phyloP scores from a whole-genome alignment of 345 rosid genomes.

The Aethionema arabicum region DNA sequence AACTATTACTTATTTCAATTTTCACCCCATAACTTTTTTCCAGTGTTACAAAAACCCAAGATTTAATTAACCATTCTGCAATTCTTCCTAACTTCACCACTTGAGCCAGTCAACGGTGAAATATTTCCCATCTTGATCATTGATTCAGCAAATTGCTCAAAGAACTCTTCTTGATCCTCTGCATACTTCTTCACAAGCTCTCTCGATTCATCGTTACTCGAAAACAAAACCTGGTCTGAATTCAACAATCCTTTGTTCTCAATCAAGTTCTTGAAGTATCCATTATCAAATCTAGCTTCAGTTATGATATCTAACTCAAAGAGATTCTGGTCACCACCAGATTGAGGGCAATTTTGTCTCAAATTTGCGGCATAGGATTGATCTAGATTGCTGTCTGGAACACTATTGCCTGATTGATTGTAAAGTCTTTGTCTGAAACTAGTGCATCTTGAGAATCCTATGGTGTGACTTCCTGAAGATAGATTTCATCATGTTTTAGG shows the following conservation, averaged over 20 bases:
- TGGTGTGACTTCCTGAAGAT: slow-evolving; percentile 81
- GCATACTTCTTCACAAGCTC: slow-evolving; percentile 74
- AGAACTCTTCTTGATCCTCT: slow-evolving; percentile 57
- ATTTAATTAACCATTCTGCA: slow-evolving; percentile 76
- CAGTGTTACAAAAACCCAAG: slow-evolving; percentile 21
- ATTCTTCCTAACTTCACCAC: slow-evolving; percentile 69
- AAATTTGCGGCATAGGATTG: slow-evolving; percentile 51
- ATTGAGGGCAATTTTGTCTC: slow-evolving; percentile 50
- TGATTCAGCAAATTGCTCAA: slow-evolving; percentile 72
- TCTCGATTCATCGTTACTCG: slow-evolving; percentile 52
- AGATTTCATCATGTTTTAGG: neutral
- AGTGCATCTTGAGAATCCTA: slow-evolving; percentile 75
- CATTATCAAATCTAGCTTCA: slow-evolving; percentile 71
- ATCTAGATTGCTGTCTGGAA: slow-evolving; percentile 66
- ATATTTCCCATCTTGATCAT: slow-evolving; percentile 88
- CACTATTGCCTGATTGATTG: slow-evolving; percentile 74
- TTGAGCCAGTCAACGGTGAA: slow-evolving; percentile 79
- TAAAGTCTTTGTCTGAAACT: slow-evolving; percentile 92
- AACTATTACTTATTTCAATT: neutral
- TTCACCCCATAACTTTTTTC: no score
- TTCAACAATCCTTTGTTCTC: slow-evolving; percentile 69
- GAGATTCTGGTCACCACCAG: slow-evolving; percentile 68
- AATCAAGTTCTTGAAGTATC: slow-evolving; percentile 72
- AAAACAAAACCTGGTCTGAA: slow-evolving; percentile 78
- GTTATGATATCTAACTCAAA: slow-evolving; percentile 62